Evolutionary conservation across 2,329 filamentous ascomycete genomes (phyloP), one percentile per base, ranked within the genome.

Genomic region (Lojkania enalia): DNA sequence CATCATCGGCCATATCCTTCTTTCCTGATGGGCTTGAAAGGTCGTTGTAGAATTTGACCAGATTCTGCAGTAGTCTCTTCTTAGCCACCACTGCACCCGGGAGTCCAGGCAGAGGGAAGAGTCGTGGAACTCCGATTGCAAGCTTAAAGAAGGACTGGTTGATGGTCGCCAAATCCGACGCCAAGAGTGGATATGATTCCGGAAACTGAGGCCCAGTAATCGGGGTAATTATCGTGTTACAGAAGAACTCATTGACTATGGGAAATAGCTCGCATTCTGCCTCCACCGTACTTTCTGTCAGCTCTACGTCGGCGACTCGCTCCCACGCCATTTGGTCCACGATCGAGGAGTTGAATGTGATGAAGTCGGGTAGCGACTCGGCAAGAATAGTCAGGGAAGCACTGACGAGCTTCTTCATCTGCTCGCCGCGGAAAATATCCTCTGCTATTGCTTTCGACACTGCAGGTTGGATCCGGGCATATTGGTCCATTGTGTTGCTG

Each of bases 301-400:
- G 53, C 13, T 77, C 75, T 3, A 78, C 70, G 16, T 77, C 63
- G 2, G 67, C 65, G 1, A 78, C 74, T 23, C 80, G 76, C 59
- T 87, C 84, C 83, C 84, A 86, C 2, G 72, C 71, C 54, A 76
- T 74, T 48, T 85, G 80, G 56, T 87, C 83, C 18, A 86, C 80
- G 2, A 76, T 69, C 14, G 80, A 83, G 5, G 75, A 71, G 27
- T 75, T 76, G 54, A 83, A 84, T 1, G 81, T 82, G 29, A 85
- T 74, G 23, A 87, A 63, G 41, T 81, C 77, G 3, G 79, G 77
- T 9, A 80, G 71, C 77, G 64, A 44, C 66, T 68, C 29, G 51
- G 63, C 35, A 67, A 71, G 5, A 70, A 56, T 52, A 5, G 46
- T 46, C 3, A 65, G 39, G 3, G 63, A 61, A 5, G 49, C 39